Base-by-base conservation (phyloP, 2,329 filamentous ascomycete genomes). In the Gyromitra esculenta region DNA sequence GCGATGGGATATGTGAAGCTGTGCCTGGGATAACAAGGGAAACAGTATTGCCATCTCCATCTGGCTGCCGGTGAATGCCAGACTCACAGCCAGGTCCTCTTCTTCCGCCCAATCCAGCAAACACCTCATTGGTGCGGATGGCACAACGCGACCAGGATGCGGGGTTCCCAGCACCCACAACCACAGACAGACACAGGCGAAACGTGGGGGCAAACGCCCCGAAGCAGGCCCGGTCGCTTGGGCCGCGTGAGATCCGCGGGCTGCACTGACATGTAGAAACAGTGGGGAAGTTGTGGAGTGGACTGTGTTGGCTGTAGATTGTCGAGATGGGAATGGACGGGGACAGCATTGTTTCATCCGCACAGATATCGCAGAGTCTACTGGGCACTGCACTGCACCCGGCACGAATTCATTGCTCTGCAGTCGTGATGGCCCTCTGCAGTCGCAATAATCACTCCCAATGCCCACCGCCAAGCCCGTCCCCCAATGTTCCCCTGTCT, bases 401-500 rank as follows among this genome's bases (percentile, higher is more conserved):
- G 9, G 43, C 2, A 45, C 11, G 15, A 45, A 15, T 4, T 15
- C 5, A 45, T 9, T 45, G 9, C 41, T 15, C 43, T 9, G 15
- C 43, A 13, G 5, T 15, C 13, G 13, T 13, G 4, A 54, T 9
- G 5, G 5, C 18, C n/a, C 7, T 11, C 11, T 21, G 9, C 21
- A 11, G 5, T 21, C 50, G 5, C 0, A 25, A 54, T 9, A 25
- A 11, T 21, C 18, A 2, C 25, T 9, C 45, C 9, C 45, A 50
- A 21, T 6, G 21, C 50, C 18, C 3, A 21, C 25, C 18, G n/a
- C 9, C 50, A 11, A 54, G 25, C 39, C 39, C 31, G 35, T 56
- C 15, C 11, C 54, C 66, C 67, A 50, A 39, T 31, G 25, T 21
- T 21, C 35, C 65, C 70, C 70, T 59, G 63, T 6, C 41, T 5